Evolutionary conservation across 2,329 filamentous ascomycete species (phyloP), one percentile per base, ranked within the genome.

Genomic region (Clarireedia monteithiana): DNA sequence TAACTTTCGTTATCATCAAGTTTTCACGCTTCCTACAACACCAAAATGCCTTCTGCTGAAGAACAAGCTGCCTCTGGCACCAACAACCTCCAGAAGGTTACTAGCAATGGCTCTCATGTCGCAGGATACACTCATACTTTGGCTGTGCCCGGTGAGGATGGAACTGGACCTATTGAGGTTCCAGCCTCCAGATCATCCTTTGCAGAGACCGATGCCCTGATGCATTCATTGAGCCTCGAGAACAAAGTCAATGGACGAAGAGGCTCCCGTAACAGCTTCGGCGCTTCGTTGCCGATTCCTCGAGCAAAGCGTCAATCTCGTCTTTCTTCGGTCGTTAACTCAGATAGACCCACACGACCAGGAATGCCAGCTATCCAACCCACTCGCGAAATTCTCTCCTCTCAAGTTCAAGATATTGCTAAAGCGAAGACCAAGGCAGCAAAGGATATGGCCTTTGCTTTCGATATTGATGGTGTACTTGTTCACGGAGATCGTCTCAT

Each of bases 401-500:
- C 83, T 3, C 85, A 88, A 71, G 76, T 88, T 20, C 86, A 90
- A 72, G 81, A 84, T 60, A 75, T 89, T 61, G 77, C 80, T 63
- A 71, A 78, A 56, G 79, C 84, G 63, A 88, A 86, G 74, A 85
- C 87, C 1, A 30, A 49, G n/a, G 52, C 52, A 24, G 52, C 52
- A 49, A 54, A 54, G 34, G 38, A 54, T 74, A 89, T 90, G 85
- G 84, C 85, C 6, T 91, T 91, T 62, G 87, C 85, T 65, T 91
- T 91, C 62, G 88, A 91, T 69, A 85, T 85, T 60, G 83, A 90
- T 65, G 86, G 86, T 74, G 86, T 90, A 57, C 76, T 89, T 24
- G 85, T 88, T 56, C 85, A 88, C 71, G 85, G 85, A 66, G 84
- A 86, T 71, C 77, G 84, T 57, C 73, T 86, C 57, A 88, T 89